Evolutionary conservation across 1,139 yeast genomes (phyloP).

Genomic region (Yamadazyma jaroonii): DNA sequence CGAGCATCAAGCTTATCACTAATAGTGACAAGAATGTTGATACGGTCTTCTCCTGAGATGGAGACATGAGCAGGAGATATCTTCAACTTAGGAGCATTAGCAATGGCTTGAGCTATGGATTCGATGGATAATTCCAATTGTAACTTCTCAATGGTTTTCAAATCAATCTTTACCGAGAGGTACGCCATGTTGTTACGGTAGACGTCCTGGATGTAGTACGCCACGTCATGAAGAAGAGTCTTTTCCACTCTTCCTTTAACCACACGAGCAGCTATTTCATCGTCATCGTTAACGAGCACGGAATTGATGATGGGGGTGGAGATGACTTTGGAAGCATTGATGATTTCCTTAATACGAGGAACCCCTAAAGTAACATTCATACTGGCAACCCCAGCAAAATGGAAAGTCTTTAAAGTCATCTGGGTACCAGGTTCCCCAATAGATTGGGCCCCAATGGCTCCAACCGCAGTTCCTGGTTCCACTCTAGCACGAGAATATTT

Average conservation of each 20-base stretch:
- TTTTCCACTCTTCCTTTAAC: conserved; percentile 97
- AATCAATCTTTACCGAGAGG: conserved; percentile 78
- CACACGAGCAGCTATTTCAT: conserved; percentile 97
- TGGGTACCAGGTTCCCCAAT: conserved; percentile 99
- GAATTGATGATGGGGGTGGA: conserved; percentile 98
- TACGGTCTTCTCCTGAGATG: conserved; percentile 61
- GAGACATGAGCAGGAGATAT: conserved; percentile 72
- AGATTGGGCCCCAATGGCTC: conserved; percentile 98
- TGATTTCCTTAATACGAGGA: conserved; percentile 97
- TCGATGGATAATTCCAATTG: conserved; percentile 86
- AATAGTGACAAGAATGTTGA: conserved; percentile 68
- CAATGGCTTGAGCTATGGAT: conserved; percentile 81
- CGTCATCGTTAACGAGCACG: conserved; percentile 85
- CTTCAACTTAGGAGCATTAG: conserved; percentile 85
- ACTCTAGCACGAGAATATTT: conserved; percentile 90
- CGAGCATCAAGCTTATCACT: conserved; percentile 46
- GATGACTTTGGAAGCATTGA: conserved; percentile 92
- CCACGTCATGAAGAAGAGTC: conserved; percentile 82
- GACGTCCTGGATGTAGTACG: conserved; percentile 89
- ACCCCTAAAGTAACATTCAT: conserved; percentile 99
- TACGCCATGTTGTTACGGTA: conserved; percentile 78
- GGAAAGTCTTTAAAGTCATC: conserved; percentile 98
- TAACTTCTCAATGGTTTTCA: conserved; percentile 79
- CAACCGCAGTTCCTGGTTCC: conserved; percentile 99
- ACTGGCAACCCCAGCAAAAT: conserved; percentile 99